Percentiles rank a stretch among this genome's conserved stretches.
These are phyloP conservation scores for Lepidium aucheri DNA, from an alignment of 345 rosid species.

Conservation along the genomic window DNA sequence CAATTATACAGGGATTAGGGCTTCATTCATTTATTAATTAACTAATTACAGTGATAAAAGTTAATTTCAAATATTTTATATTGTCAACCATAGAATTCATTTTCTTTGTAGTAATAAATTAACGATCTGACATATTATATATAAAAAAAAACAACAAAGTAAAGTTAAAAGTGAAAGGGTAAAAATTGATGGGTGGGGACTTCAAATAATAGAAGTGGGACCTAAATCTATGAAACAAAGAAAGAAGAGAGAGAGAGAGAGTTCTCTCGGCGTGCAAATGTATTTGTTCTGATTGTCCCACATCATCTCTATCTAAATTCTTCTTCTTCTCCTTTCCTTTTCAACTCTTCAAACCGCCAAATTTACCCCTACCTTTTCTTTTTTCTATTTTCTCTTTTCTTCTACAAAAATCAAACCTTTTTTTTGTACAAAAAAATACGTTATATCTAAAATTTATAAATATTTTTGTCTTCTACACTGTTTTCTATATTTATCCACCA, in stretches of 20 bases:
- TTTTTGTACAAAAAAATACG: too few relatives aligned
- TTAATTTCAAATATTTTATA: too few relatives aligned
- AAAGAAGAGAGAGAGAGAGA: neutral
- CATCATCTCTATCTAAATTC: neutral
- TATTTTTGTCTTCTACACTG: neutral
- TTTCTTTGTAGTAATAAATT: too few relatives aligned
- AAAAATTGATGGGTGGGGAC: neutral
- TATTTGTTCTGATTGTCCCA: slow-evolving; percentile 11
- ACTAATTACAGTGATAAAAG: too few relatives aligned
- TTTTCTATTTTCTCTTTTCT: neutral
- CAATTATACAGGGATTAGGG: neutral
- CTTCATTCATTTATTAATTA: too few relatives aligned
- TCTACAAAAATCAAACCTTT: neutral
- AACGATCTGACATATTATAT: too few relatives aligned
- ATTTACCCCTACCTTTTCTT: slow-evolving; percentile 17
- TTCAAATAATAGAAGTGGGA: slow-evolving; percentile 8
- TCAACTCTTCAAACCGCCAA: slow-evolving; percentile 29
- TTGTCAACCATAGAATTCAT: too few relatives aligned
- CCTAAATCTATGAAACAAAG: neutral
- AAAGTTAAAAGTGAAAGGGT: too few relatives aligned
- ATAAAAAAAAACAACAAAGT: too few relatives aligned
- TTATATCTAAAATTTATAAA: neutral
- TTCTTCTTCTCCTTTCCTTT: slow-evolving; percentile 5
- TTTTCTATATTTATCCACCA: slow-evolving; percentile 1
- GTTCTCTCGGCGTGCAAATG: slow-evolving; percentile 28